These are phyloP conservation scores for Solanum sejunctum DNA, from an alignment of 257 asterid genomes.

Conservation along the genomic window DNA sequence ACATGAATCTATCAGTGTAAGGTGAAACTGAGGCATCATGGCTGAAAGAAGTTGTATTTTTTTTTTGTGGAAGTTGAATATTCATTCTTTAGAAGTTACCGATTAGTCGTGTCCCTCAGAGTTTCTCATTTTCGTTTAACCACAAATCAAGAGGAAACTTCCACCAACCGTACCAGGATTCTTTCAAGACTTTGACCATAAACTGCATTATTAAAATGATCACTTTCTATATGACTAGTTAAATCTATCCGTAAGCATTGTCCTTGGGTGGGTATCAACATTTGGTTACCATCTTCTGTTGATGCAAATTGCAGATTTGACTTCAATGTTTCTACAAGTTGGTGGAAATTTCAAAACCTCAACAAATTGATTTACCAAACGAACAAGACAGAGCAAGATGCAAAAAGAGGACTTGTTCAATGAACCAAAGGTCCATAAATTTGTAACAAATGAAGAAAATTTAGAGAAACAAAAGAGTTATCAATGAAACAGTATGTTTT, in stretches of 20 bases:
- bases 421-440: background rate
- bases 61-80: background rate
- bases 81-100: background rate
- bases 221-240: background rate
- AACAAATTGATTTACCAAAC: background rate
- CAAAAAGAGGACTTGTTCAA: background rate
- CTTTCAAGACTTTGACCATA: background rate
- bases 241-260: background rate
- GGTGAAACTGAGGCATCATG: background rate
- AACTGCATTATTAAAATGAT: background rate
- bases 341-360: background rate
- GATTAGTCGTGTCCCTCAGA: background rate
- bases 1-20: background rate
- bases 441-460: constrained; percentile 6
- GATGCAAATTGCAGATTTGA: background rate
- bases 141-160: background rate
- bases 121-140: background rate
- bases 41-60: background rate
- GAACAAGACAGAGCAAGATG: background rate
- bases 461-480: background rate
- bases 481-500: background rate
- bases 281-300: background rate
- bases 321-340: background rate
- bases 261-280: background rate
- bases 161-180: background rate